A percentile compares a stretch with the other conserved stretches of the same genome.
Conservation (phyloP, 495 filamentous ascomycete species). For the Hyaloscypha bicolor region DNA sequence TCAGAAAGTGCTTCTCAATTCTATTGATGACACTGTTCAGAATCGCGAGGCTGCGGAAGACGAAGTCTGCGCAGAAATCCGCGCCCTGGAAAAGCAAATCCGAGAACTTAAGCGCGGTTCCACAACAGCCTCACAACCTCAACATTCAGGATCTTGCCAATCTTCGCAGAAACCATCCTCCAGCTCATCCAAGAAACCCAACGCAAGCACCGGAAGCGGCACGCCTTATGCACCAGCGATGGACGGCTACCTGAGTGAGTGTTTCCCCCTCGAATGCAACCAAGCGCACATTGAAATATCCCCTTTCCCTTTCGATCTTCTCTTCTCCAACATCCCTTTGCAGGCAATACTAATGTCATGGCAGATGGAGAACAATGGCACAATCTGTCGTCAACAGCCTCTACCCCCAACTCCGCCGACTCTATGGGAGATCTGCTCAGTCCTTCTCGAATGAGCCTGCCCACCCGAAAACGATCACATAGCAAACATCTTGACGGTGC, state of each 20-base stretch:
- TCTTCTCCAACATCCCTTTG: conserved; percentile 9
- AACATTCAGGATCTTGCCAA: neutral
- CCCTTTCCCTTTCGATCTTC: neutral
- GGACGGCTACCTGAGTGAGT: conserved; percentile 20
- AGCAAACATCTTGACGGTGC: conserved; percentile 32
- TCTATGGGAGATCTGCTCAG: conserved; percentile 14
- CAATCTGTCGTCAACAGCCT: conserved; percentile 19
- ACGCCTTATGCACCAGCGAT: conserved; percentile 2
- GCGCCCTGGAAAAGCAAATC: conserved; percentile 23
- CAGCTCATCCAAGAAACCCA: neutral
- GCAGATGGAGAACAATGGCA: conserved; percentile 3
- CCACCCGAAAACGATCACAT: conserved; percentile 41
- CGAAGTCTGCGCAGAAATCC: conserved; percentile 28
- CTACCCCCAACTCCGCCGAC: conserved; percentile 26
- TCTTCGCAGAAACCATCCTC: neutral
- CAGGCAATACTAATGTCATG: conserved; percentile 26
- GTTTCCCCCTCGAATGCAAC: neutral
- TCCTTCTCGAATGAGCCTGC: conserved; percentile 23
- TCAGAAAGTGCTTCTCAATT: conserved; percentile 44
- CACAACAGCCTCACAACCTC: conserved; percentile 1
- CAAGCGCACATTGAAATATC: neutral
- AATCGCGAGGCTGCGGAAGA: conserved; percentile 24
- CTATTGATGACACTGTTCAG: conserved; percentile 37
- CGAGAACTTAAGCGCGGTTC: conserved; percentile 14
- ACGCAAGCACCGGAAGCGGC: neutral